Evolutionary conservation across 495 filamentous ascomycete species (phyloP), one percentile per base, ranked within the genome.

Genomic region (Haplographium delicatum): DNA sequence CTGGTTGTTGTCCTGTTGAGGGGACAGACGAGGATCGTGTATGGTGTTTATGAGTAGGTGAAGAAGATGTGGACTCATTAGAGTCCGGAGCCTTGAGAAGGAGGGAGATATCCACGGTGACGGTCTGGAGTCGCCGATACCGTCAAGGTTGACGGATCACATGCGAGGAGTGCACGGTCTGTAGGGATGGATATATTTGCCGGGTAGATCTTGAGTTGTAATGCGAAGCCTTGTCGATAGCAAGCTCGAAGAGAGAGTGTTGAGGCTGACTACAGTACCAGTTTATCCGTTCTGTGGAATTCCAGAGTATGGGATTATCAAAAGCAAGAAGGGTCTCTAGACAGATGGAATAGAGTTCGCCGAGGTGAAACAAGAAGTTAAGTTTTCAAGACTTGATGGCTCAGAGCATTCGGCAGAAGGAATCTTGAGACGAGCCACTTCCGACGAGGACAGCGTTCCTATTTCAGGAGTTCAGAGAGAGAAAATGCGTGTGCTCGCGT

Each of bases 41-140:
- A 41, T 78, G 72, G 59, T 74, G 76, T 63, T 72, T 61, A 50
- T 74, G 65, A 58, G 46, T 41, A 16, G 60, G 50, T 42, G 54
- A 46, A 5, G 52, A 46, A n/a, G 59, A 51, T 39, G 71, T 64
- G 69, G 83, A 78, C 78, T 87, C 85, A 79, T 86, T 82, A 74
- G 87, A 86, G 84, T 86, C 85, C 71, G 83, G 72, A 63, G 75
- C 75, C 72, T 85, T 86, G 66, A 91, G 78, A 61, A 91, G 78
- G 43, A 82, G 81, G 74, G 83, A 79, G 84, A 91, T 88, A 89
- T 91, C 86, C 86, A 91, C 84, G 80, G 76, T 89, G 82, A 69
- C 81, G 78, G 80, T 58, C 71, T 57, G 43, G 39, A 49, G 26
- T 61, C 28, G 61, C 50, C 43, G 52, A 61, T 54, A 42, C 58